phyloP scores from a whole-genome alignment of 495 filamentous ascomycete genomes.

The Aspergillus avenaceus region DNA sequence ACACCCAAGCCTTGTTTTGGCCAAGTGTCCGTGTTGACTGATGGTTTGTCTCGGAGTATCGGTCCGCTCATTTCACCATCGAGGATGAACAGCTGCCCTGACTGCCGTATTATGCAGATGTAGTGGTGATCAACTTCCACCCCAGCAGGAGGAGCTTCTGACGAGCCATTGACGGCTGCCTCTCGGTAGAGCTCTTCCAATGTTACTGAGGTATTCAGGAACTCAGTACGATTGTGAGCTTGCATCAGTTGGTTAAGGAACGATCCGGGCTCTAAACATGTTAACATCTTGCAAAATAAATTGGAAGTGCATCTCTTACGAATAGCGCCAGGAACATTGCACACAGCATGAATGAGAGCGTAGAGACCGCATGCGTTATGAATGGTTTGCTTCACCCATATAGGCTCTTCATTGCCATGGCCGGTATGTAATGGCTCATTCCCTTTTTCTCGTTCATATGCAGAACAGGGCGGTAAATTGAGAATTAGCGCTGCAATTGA shows the following conservation, averaged over 20 bases:
- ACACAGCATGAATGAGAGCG: conserved; percentile 1
- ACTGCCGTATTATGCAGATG: background rate
- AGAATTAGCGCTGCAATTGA: conserved; percentile 4
- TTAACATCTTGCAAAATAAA: background rate
- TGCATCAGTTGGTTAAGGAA: background rate
- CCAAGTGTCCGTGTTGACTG: background rate
- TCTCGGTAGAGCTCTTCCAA: background rate
- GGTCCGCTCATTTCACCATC: background rate
- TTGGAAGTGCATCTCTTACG: background rate
- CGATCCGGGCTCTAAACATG: background rate
- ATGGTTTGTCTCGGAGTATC: background rate
- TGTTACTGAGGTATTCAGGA: background rate
- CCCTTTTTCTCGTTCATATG: background rate
- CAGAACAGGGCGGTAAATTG: background rate
- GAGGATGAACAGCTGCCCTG: background rate
- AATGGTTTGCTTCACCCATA: conserved; percentile 1
- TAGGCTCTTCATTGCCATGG: background rate
- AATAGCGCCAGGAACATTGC: background rate
- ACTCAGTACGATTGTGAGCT: background rate
- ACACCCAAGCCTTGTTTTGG: background rate
- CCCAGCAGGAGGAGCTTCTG: background rate
- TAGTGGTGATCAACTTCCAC: conserved; percentile 4
- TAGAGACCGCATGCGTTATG: conserved; percentile 2
- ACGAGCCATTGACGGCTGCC: background rate
- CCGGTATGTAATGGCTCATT: background rate